These are phyloP conservation scores for Rubroboletus pulcherrimus DNA, from an alignment of 768 basidiomycete species.

Conservation along the genomic window DNA sequence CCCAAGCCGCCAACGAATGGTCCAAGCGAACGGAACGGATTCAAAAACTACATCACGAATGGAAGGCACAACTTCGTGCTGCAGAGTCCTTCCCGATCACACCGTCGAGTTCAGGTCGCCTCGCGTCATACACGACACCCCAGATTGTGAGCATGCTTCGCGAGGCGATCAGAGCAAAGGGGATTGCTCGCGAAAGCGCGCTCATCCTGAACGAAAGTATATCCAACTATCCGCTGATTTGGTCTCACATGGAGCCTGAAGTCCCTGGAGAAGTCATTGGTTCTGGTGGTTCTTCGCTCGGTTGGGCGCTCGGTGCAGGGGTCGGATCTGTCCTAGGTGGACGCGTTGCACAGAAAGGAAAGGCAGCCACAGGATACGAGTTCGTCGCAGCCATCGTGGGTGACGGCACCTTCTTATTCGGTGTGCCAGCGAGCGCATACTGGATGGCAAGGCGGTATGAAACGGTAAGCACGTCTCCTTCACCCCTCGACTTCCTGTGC, in stretches of 20 bases:
- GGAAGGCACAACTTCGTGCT: conserved; percentile 24
- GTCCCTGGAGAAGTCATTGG: conserved; percentile 46
- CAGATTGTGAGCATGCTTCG: conserved; percentile 51
- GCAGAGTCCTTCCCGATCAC: conserved; percentile 30
- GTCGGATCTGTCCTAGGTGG: conserved; percentile 55
- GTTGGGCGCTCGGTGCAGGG: conserved; percentile 65
- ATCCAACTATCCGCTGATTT: conserved; percentile 51
- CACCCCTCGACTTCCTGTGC: background rate
- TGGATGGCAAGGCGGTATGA: conserved; percentile 73
- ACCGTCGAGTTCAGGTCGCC: conserved; percentile 15
- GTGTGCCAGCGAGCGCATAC: conserved; percentile 60
- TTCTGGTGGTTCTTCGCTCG: conserved; percentile 64
- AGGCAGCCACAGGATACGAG: conserved; percentile 38
- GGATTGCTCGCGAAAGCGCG: conserved; percentile 36
- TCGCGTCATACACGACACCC: conserved; percentile 36
- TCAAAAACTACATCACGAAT: conserved; percentile 24
- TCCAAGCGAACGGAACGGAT: conserved; percentile 14
- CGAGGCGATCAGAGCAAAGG: conserved; percentile 30
- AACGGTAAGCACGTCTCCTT: conserved; percentile 41
- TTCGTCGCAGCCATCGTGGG: conserved; percentile 59
- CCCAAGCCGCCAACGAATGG: conserved; percentile 7
- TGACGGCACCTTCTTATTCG: conserved; percentile 67
- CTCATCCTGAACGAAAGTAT: conserved; percentile 64
- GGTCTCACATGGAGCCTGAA: conserved; percentile 56
- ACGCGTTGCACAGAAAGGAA: conserved; percentile 18